A percentile compares a stretch with the other conserved stretches of the same genome.
Conservation (phyloP, 108 stramenopile genomes). For the Skeletonema costatum region DNA sequence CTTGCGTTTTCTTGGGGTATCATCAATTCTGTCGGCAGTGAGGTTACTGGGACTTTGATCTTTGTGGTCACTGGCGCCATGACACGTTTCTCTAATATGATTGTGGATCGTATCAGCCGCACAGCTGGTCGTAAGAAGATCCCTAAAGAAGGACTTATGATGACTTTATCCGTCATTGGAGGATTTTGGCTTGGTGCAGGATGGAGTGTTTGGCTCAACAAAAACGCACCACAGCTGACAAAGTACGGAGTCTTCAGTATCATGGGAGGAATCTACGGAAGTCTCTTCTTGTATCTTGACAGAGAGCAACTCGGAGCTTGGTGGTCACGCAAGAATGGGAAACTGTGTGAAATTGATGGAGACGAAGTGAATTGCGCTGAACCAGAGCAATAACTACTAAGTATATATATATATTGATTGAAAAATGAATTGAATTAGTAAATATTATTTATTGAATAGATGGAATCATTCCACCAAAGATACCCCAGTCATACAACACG, state of each 20-base stretch:
- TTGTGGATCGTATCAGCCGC: constrained; percentile 48
- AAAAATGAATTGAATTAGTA: background rate
- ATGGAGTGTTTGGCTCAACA: constrained; percentile 31
- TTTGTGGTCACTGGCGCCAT: constrained; percentile 74
- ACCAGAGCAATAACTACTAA: background rate
- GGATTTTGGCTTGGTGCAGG: constrained; percentile 51
- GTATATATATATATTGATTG: background rate
- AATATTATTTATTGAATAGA: constrained; percentile 6
- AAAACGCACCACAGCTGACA: constrained; percentile 18
- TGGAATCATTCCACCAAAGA: background rate
- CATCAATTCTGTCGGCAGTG: constrained; percentile 60
- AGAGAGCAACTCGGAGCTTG: background rate
- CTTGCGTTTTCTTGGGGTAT: constrained; percentile 53
- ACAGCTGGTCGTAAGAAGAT: constrained; percentile 47
- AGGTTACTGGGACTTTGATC: constrained; percentile 55
- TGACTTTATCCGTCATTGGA: constrained; percentile 45
- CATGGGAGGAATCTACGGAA: constrained; percentile 52
- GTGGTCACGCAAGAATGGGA: constrained; percentile 4
- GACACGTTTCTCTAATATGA: constrained; percentile 49
- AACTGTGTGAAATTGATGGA: constrained; percentile 9
- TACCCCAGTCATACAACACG: background rate
- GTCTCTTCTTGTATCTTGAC: constrained; percentile 47
- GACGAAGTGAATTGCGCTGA: background rate
- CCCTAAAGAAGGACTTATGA: constrained; percentile 38
- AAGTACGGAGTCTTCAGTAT: constrained; percentile 43